Percentiles rank a stretch among this genome's conserved stretches.
These are phyloP conservation scores for Eucalyptus cloeziana DNA, from an alignment of 345 rosid species.

Conservation along the genomic window DNA sequence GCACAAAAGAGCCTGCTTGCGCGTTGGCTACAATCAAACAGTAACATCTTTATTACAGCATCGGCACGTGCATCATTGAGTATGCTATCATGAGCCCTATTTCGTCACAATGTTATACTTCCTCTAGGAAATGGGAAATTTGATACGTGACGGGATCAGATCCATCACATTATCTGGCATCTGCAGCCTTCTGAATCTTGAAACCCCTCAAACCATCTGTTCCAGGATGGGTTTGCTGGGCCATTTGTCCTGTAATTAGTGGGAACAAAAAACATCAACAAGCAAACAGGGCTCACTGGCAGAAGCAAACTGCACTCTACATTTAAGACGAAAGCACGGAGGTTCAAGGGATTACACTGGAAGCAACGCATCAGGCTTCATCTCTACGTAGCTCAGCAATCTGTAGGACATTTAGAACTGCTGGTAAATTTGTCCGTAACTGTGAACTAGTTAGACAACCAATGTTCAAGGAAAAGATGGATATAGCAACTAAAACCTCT, in stretches of 20 bases:
- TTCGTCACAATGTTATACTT: background rate
- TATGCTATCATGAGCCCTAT: background rate
- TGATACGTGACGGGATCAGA: background rate
- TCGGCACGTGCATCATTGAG: background rate
- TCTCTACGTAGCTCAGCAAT: slow-evolving; percentile 40
- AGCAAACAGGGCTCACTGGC: background rate
- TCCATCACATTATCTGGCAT: slow-evolving; percentile 57
- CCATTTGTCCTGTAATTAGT: slow-evolving; percentile 50
- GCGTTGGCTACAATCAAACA: background rate
- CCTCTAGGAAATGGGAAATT: background rate
- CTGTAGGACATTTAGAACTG: slow-evolving; percentile 9
- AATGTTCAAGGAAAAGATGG: background rate
- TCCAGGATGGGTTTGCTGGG: slow-evolving; percentile 64
- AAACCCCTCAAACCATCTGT: slow-evolving; percentile 83
- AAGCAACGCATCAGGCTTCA: slow-evolving; percentile 74
- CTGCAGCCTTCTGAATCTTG: slow-evolving; percentile 59
- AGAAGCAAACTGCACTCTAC: background rate
- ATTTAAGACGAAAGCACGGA: background rate
- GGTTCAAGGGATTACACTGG: slow-evolving; percentile 30
- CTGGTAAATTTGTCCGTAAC: background rate
- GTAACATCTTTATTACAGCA: background rate
- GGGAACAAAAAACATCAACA: background rate
- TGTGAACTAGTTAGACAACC: background rate
- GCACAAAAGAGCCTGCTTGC: background rate
- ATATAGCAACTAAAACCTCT: background rate